Evolutionary conservation across 495 filamentous ascomycete species (phyloP), one percentile per base, ranked within the genome.

Genomic region (Pyronema omphalodes): DNA sequence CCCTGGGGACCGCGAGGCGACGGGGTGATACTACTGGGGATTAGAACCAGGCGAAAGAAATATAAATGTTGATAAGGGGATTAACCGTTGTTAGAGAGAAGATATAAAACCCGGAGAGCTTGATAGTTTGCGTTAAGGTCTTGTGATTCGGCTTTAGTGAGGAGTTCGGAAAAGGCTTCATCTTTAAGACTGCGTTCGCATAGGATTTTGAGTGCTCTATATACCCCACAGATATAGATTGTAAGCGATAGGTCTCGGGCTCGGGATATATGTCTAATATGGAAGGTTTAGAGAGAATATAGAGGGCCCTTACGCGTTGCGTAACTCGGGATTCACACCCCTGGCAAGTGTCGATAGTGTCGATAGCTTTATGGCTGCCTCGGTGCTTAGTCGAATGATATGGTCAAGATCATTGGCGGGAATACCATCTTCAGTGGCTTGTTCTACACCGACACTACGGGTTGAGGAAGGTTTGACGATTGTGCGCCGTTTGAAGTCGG

Each of bases 351-450:
- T 7, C 35, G 35, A 14, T 5, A 52, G 37, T 19, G 50, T 52
- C 8, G 35, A 40, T 3, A 40, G 37, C 35, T 43, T 40, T 12
- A 52, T 52, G 17, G 50, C 50, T 52, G 37, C 33, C 11, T 15
- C 9, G 9, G n/a, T 33, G 50, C 50, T 14, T 52, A 34, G 47
- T 36, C n/a, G 23, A 34, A 34, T 11, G 9, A 1, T 3, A 29
- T 29, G 23, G 3, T 35, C 19, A 50, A 9, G 19, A 4, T 15
- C 36, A 12, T 6, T 2, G 34, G 37, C 1, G 14, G 35, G 8
- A n/a, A 9, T 52, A 52, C 50, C 50, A 33, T 52, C 50, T 52
- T 52, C 50, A 3, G 50, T 52, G 7, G 50, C 39, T 18, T 52
- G 50, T 33, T 52, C 50, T 35, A 52, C 50, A 14, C 50, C 50